Conservation (phyloP, 2,329 filamentous ascomycete genomes). For the Aspergillus quadricinctus region DNA sequence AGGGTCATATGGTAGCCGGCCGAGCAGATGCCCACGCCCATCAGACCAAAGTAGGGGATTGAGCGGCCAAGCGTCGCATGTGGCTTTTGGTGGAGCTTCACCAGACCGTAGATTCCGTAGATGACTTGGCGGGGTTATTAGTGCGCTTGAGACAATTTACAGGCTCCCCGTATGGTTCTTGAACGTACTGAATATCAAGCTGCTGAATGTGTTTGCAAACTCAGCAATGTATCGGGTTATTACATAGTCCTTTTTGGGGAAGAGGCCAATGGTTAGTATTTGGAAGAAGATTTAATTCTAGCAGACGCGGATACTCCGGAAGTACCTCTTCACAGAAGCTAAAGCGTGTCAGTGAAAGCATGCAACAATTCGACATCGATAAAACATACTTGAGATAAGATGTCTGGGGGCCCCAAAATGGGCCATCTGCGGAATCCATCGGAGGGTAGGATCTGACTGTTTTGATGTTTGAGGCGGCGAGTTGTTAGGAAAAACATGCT, state of each 20-base stretch:
- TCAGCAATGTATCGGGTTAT: constrained; percentile 43
- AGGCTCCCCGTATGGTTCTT: neutral
- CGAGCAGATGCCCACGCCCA: constrained; percentile 29
- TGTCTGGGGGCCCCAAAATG: constrained; percentile 26
- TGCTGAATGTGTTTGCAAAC: constrained; percentile 45
- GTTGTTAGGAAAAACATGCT: neutral
- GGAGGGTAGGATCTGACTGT: neutral
- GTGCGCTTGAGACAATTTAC: neutral
- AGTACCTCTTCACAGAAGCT: constrained; percentile 30
- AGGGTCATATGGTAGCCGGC: constrained; percentile 28
- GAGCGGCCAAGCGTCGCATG: constrained; percentile 22
- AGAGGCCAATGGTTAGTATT: neutral
- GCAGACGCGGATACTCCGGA: neutral
- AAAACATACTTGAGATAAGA: constrained; percentile 26
- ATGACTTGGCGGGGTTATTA: constrained; percentile 22
- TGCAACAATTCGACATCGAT: neutral
- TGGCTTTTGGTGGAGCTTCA: constrained; percentile 16
- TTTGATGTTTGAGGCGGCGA: neutral
- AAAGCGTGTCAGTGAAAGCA: neutral
- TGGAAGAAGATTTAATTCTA: neutral
- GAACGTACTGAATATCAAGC: constrained; percentile 31
- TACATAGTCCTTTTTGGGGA: constrained; percentile 31
- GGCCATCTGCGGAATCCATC: neutral
- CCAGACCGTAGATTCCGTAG: constrained; percentile 39
- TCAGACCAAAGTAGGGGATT: constrained; percentile 37